Evolutionary conservation across 352 stramenopile genomes (phyloP).

Genomic region (Peronospora belbahrii): DNA sequence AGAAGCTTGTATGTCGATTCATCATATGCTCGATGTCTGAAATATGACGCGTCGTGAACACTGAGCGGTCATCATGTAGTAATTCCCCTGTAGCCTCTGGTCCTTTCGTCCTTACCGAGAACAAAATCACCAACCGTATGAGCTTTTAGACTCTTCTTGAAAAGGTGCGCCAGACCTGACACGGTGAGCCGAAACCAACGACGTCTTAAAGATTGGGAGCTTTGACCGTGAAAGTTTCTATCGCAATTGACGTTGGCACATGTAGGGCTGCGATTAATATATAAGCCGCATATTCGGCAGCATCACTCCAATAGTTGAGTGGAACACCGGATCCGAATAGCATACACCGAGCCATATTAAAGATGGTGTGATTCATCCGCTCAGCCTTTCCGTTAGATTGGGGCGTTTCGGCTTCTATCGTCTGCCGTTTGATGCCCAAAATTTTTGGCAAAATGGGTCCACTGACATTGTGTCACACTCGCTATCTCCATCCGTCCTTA

Average conservation of each 20-base stretch:
- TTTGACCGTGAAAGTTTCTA: neutral
- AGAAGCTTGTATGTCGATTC: no score
- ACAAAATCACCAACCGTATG: no score
- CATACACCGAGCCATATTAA: conserved; percentile 22
- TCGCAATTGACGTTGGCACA: neutral
- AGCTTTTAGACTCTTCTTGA: no score
- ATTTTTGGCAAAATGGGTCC: conserved; percentile 19
- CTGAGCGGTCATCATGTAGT: neutral
- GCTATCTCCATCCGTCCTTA: conserved; percentile 6
- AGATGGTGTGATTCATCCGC: neutral
- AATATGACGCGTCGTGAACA: no score
- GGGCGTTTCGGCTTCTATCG: conserved; percentile 12
- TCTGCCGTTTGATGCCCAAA: conserved; percentile 4
- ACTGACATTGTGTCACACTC: conserved; percentile 22
- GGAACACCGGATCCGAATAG: conserved; percentile 20
- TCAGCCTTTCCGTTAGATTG: conserved; percentile 27
- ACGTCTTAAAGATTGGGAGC: neutral
- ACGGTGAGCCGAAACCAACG: no score
- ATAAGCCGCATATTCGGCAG: conserved; percentile 19
- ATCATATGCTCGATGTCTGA: neutral
- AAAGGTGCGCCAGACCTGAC: no score
- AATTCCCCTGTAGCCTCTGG: no score
- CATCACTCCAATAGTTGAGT: conserved; percentile 16
- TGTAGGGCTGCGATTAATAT: neutral
- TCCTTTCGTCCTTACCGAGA: no score